Percentiles rank a stretch among this genome's conserved stretches.
Evolutionary conservation across 164 flowering plant genomes (phyloP).

Genomic region (Litsea cubeba): DNA sequence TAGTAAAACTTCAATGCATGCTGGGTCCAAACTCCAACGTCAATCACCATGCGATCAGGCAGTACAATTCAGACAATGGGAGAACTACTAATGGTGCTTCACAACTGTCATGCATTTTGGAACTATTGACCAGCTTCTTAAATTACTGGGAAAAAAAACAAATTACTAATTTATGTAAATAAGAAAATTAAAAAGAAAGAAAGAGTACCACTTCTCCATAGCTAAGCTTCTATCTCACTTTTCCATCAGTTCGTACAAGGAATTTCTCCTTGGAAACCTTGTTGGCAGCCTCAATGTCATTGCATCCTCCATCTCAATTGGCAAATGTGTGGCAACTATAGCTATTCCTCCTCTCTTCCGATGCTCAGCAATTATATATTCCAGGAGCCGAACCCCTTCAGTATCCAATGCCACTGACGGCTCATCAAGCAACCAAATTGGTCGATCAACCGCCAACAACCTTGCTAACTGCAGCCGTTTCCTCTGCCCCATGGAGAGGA

Average conservation of each 20-base stretch:
- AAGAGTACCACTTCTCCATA: not conserved
- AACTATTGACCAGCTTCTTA: not conserved
- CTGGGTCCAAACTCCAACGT: not conserved
- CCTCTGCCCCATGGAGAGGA: slow-evolving; percentile 90
- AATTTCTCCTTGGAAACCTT: slow-evolving; percentile 80
- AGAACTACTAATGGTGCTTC: no score
- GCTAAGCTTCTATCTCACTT: slow-evolving; percentile 16
- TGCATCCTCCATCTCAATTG: slow-evolving; percentile 80
- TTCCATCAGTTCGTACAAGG: slow-evolving; percentile 64
- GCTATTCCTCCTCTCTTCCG: slow-evolving; percentile 82
- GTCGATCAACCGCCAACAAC: slow-evolving; percentile 76
- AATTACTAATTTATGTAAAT: no score
- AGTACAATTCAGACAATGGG: no score
- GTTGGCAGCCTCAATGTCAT: slow-evolving; percentile 71
- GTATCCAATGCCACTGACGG: slow-evolving; percentile 88
- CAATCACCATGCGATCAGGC: not conserved
- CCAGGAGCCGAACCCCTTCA: slow-evolving; percentile 82
- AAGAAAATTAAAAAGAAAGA: no score
- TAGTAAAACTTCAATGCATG: not conserved
- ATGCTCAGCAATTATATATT: slow-evolving; percentile 73
- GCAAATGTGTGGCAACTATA: slow-evolving; percentile 75
- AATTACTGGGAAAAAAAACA: not conserved
- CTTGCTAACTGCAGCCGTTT: slow-evolving; percentile 86
- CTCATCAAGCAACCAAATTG: slow-evolving; percentile 96
- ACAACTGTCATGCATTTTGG: not conserved